Evolutionary conservation across 768 basidiomycete genomes (phyloP).

Genomic region (Naganishia vishniacii): DNA sequence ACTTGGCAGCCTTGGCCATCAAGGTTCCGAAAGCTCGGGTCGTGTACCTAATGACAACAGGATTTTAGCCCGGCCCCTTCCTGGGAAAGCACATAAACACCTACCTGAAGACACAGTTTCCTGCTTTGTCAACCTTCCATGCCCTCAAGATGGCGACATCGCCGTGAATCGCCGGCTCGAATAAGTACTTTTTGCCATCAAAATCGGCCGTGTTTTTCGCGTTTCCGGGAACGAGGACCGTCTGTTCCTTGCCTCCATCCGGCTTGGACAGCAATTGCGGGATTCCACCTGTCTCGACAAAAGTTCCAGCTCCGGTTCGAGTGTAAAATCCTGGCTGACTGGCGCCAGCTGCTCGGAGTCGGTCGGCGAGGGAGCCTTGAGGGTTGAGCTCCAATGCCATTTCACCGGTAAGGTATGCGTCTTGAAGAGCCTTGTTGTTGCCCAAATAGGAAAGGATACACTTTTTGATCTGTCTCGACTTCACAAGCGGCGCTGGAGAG

Average conservation of each 20-base stretch:
- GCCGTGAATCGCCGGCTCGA: slow-evolving; percentile 46
- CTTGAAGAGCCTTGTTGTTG: slow-evolving; percentile 42
- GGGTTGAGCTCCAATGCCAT: slow-evolving; percentile 41
- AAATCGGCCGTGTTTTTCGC: slow-evolving; percentile 37
- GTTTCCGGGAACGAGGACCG: slow-evolving; percentile 34
- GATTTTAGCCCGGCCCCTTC: not conserved
- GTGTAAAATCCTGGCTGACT: slow-evolving; percentile 45
- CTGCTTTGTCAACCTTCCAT: slow-evolving; percentile 46
- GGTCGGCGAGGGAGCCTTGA: slow-evolving; percentile 44
- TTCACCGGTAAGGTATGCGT: slow-evolving; percentile 39
- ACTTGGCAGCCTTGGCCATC: slow-evolving; percentile 41
- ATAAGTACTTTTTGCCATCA: slow-evolving; percentile 40
- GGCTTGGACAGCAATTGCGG: slow-evolving; percentile 32
- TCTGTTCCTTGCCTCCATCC: slow-evolving; percentile 34
- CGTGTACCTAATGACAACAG: slow-evolving; percentile 36
- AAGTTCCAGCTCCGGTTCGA: slow-evolving; percentile 41
- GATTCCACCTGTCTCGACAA: slow-evolving; percentile 44
- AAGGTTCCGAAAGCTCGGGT: slow-evolving; percentile 41
- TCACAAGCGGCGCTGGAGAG: slow-evolving; percentile 35
- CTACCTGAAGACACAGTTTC: slow-evolving; percentile 46
- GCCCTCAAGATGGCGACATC: slow-evolving; percentile 44
- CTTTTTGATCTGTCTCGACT: slow-evolving; percentile 35
- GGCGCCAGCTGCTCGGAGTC: slow-evolving; percentile 39
- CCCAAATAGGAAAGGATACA: slow-evolving; percentile 42
- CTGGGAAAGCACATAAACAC: not conserved